Evolutionary conservation across 441 rosid species (phyloP).

Genomic region (Populus hybrid): DNA sequence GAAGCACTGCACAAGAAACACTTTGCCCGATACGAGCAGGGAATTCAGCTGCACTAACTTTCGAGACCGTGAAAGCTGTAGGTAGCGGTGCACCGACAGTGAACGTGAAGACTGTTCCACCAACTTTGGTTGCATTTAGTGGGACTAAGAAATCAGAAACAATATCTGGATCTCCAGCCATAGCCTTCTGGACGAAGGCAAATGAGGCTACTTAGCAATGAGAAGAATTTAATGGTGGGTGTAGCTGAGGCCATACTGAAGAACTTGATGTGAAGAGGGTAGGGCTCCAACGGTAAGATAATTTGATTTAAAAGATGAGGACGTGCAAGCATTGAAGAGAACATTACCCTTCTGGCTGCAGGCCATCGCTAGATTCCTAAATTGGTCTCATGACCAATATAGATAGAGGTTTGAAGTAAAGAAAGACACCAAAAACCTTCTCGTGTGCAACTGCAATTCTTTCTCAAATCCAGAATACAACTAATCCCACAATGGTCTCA

Average conservation of each 20-base stretch:
- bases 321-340: background rate
- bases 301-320: background rate
- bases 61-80: constrained; percentile 15
- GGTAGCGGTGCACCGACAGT: constrained; percentile 14
- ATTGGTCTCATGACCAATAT: background rate
- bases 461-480: background rate
- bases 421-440: background rate
- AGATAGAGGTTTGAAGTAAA: background rate
- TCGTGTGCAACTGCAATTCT: background rate
- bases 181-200: constrained; percentile 9
- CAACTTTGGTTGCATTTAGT: background rate
- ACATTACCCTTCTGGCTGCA: background rate
- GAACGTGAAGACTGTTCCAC: constrained; percentile 33
- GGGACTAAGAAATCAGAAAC: constrained; percentile 27
- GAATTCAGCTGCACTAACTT: constrained; percentile 32
- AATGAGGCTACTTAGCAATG: constrained; percentile 12
- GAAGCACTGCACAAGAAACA: constrained; percentile 31
- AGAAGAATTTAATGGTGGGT: constrained; percentile 4
- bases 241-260: constrained; percentile 12
- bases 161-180: constrained; percentile 31
- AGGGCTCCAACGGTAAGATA: too few species aligned
- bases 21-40: constrained; percentile 36
- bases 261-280: background rate
- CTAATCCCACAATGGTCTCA: background rate
- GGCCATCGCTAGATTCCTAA: background rate